phyloP scores from a whole-genome alignment of 2,329 filamentous ascomycete species.

The Talaromyces sp. region DNA sequence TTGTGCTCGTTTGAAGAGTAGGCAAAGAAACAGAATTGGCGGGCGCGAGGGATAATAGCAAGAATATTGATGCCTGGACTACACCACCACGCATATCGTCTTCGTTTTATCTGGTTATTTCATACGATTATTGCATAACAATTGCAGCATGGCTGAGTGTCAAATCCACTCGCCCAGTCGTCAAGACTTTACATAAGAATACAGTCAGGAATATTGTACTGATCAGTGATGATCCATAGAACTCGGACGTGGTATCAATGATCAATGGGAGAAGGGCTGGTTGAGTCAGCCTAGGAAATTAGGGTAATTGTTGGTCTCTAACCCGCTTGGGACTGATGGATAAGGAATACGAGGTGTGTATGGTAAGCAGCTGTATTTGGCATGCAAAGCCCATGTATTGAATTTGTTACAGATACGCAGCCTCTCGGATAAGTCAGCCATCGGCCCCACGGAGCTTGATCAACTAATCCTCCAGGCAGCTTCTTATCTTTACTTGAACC shows the following conservation, averaged over 20 bases:
- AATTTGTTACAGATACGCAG: not conserved
- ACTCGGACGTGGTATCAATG: not conserved
- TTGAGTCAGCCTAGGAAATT: not conserved
- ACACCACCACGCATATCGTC: slow-evolving; percentile 20
- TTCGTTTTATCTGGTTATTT: not conserved
- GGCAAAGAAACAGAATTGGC: slow-evolving; percentile 16
- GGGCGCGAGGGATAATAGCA: slow-evolving; percentile 12
- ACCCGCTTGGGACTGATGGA: not conserved
- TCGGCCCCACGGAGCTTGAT: not conserved
- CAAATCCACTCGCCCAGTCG: not conserved
- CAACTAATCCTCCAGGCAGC: slow-evolving; percentile 3
- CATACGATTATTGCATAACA: slow-evolving; percentile 6
- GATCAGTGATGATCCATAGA: not conserved
- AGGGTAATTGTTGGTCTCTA: slow-evolving; percentile 1
- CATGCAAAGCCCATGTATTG: not conserved
- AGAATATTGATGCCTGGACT: slow-evolving; percentile 20
- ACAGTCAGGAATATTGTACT: not conserved
- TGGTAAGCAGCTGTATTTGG: not conserved
- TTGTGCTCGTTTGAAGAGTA: slow-evolving; percentile 19
- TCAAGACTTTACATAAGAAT: slow-evolving; percentile 5
- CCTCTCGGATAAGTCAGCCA: not conserved
- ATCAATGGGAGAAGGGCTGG: not conserved
- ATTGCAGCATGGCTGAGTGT: slow-evolving; percentile 15
- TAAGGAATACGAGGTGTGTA: not conserved
- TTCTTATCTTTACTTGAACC: not conserved